phyloP scores from a whole-genome alignment of 306 rosid genomes.

The Vigna angularis region DNA sequence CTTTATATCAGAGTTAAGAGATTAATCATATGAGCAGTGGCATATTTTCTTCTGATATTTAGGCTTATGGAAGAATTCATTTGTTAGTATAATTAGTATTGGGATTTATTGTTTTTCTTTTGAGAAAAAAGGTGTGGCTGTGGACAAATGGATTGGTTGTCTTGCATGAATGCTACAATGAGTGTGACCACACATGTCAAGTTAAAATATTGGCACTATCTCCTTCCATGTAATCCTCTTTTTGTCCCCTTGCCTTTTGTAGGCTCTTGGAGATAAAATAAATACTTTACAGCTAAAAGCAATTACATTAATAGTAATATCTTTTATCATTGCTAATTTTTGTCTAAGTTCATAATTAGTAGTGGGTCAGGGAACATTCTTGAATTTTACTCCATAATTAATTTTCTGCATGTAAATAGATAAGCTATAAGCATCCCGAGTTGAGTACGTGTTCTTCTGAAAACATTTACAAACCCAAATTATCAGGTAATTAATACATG shows the following conservation, averaged over 20 bases:
- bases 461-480: background rate
- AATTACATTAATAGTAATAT: constrained; percentile 35
- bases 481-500: background rate
- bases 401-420: constrained; percentile 23
- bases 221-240: constrained; percentile 60
- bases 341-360: constrained; percentile 17
- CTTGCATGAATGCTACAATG: constrained; percentile 67
- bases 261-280: constrained; percentile 11
- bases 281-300: constrained; percentile 40
- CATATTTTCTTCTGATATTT: background rate
- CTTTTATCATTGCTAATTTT: constrained; percentile 8
- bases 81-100: constrained; percentile 41
- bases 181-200: constrained; percentile 61
- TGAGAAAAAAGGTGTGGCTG: constrained; percentile 40
- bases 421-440: background rate
- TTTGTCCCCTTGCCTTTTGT: constrained; percentile 57
- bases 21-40: background rate
- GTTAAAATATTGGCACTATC: constrained; percentile 49
- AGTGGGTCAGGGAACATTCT: constrained; percentile 34
- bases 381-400: constrained; percentile 13
- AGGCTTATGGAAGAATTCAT: background rate
- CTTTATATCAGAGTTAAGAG: background rate
- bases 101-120: constrained; percentile 40
- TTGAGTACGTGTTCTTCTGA: background rate
- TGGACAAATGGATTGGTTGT: constrained; percentile 63